A percentile compares a stretch with the other conserved stretches of the same genome.
Evolutionary conservation across 129 eudicot genomes (phyloP).

Genomic region (Helianthus annuus): DNA sequence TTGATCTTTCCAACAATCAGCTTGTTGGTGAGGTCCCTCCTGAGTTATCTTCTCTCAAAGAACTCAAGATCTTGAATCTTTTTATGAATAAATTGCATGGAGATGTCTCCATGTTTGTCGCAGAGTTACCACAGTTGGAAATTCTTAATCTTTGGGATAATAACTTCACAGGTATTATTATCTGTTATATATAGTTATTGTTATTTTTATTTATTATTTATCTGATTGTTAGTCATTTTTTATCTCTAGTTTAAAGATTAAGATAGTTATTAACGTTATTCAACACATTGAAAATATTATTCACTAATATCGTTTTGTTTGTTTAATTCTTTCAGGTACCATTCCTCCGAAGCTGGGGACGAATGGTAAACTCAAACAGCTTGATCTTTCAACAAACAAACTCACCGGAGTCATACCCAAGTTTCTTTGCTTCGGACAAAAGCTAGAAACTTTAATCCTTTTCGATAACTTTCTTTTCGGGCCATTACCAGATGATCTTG

Average conservation of each 20-base stretch:
- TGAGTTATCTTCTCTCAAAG: conserved; percentile 44
- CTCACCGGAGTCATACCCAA: conserved; percentile 62
- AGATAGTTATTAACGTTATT: too few species aligned
- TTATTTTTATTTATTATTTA: too few species aligned
- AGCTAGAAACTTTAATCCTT: conserved; percentile 51
- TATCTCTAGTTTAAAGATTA: too few species aligned
- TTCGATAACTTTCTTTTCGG: conserved; percentile 66
- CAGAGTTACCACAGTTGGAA: conserved; percentile 53
- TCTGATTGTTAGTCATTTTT: too few species aligned
- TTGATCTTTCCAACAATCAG: conserved; percentile 66
- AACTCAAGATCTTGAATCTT: conserved; percentile 59
- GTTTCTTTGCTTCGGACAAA: conserved; percentile 51
- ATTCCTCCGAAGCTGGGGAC: conserved; percentile 61
- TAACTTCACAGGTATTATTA: conserved; percentile 52
- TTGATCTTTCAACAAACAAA: conserved; percentile 67
- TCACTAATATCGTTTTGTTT: background rate
- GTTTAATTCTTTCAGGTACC: conserved; percentile 33
- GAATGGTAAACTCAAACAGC: conserved; percentile 46
- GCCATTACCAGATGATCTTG: conserved; percentile 59
- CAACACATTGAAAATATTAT: background rate
- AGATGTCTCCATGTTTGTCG: conserved; percentile 52
- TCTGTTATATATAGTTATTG: too few species aligned
- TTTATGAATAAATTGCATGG: conserved; percentile 67
- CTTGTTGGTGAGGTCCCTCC: conserved; percentile 66
- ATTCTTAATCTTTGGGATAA: conserved; percentile 58